A percentile compares a stretch with the other conserved stretches of the same genome.
Conservation (phyloP, 768 basidiomycete genomes). For the Mycena crocata region DNA sequence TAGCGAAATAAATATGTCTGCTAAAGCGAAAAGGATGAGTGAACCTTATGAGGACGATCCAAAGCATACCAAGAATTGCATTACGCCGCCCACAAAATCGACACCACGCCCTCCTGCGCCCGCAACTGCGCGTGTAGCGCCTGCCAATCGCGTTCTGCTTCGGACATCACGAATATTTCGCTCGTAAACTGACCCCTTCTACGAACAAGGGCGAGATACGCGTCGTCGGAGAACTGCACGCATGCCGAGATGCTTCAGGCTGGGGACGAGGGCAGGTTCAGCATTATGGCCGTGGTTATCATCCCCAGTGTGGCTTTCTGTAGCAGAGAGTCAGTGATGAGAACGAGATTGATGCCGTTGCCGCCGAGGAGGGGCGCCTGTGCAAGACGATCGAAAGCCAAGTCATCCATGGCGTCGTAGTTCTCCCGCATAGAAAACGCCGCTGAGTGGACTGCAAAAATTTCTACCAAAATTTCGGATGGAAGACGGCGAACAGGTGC, state of each 20-base stretch:
- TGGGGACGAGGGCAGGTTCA: background rate
- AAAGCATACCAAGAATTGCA: too few relatives aligned
- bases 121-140: too few relatives aligned
- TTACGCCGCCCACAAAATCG: too few relatives aligned
- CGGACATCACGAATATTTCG: too few relatives aligned
- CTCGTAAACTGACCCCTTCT: too few relatives aligned
- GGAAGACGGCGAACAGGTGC: slow-evolving; percentile 6
- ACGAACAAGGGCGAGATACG: background rate
- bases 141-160: too few relatives aligned
- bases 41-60: too few relatives aligned
- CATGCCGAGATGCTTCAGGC: background rate
- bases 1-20: too few relatives aligned
- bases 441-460: background rate
- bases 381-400: background rate
- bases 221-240: background rate
- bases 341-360: background rate
- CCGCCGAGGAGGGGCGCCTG: background rate
- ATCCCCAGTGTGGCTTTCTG: too few relatives aligned
- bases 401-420: background rate
- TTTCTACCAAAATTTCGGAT: slow-evolving; percentile 3
- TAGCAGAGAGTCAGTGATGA: slow-evolving; percentile 8
- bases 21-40: too few relatives aligned
- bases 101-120: too few relatives aligned
- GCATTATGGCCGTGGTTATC: background rate
- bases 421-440: background rate